A percentile compares a stretch with the other conserved stretches of the same genome.
phyloP scores from a whole-genome alignment of 345 rosid species.

The Raphanus raphanistrum region DNA sequence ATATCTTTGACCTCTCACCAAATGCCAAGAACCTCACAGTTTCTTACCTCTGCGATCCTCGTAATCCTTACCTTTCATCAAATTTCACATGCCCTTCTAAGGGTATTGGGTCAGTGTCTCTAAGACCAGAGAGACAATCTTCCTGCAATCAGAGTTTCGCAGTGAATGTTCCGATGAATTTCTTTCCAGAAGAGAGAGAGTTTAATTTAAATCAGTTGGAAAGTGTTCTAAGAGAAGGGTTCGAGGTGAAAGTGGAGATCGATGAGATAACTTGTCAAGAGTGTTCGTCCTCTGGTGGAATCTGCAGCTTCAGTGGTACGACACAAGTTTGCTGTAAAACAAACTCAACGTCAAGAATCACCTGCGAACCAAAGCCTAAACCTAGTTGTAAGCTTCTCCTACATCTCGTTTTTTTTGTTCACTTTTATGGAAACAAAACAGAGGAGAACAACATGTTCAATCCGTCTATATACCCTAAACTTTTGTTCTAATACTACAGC shows the following conservation, averaged over 20 bases:
- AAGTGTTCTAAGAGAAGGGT: slow-evolving; percentile 20
- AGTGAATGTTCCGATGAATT: not conserved
- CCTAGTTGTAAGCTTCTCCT: slow-evolving; percentile 16
- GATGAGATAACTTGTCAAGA: slow-evolving; percentile 1
- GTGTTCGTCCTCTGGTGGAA: not conserved
- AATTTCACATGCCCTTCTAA: slow-evolving; percentile 1
- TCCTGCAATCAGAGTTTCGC: not conserved
- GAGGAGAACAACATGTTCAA: not conserved
- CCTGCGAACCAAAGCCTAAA: not conserved
- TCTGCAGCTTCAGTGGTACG: not conserved
- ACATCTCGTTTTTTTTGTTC: not conserved
- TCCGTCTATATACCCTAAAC: too few species aligned
- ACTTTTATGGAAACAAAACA: not conserved
- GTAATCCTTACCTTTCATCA: not conserved
- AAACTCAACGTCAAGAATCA: not conserved
- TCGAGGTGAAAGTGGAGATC: slow-evolving; percentile 33
- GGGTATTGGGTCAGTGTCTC: not conserved
- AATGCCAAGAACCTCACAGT: slow-evolving; percentile 5
- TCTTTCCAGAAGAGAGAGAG: not conserved
- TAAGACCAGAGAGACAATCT: fast-evolving
- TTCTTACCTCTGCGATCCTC: slow-evolving; percentile 25
- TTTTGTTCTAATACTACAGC: too few species aligned
- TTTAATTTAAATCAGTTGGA: not conserved
- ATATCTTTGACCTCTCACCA: not conserved
- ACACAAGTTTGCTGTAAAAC: slow-evolving; percentile 19